Conservation (phyloP, 495 filamentous ascomycete genomes). For the Penicillium manginii region DNA sequence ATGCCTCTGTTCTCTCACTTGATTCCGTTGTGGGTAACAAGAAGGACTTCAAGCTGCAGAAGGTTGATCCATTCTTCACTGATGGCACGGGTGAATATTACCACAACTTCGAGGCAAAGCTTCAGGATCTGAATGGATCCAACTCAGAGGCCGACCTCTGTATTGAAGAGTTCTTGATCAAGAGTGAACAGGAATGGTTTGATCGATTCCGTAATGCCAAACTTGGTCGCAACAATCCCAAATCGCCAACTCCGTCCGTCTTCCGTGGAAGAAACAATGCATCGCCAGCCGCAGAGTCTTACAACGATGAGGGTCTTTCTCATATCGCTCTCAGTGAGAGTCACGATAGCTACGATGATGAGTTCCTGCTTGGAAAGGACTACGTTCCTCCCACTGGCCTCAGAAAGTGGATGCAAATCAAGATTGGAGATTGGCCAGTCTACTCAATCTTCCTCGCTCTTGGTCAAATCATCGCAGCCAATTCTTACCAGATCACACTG, state of each 20-base stretch:
- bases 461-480: conserved; percentile 70
- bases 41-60: conserved; percentile 67
- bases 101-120: conserved; percentile 58
- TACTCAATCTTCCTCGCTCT: conserved; percentile 69
- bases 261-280: conserved; percentile 37
- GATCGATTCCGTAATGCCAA: conserved; percentile 62
- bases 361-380: conserved; percentile 67
- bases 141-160: conserved; percentile 63
- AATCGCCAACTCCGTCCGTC: conserved; percentile 50
- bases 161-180: conserved; percentile 68
- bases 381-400: conserved; percentile 70
- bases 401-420: conserved; percentile 54
- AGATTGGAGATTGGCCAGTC: conserved; percentile 67
- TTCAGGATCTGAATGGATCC: conserved; percentile 58
- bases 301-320: conserved; percentile 36
- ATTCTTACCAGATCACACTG: conserved; percentile 73
- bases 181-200: conserved; percentile 73
- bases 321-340: conserved; percentile 34
- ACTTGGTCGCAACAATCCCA: conserved; percentile 46
- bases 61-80: conserved; percentile 73
- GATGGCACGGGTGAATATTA: conserved; percentile 67
- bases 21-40: conserved; percentile 62
- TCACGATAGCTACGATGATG: conserved; percentile 37
- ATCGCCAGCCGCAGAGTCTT: conserved; percentile 39
- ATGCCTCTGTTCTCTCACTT: conserved; percentile 54